Evolutionary conservation across 495 filamentous ascomycete genomes (phyloP), one percentile per base, ranked within the genome.

Genomic region (Penicillium manginii): DNA sequence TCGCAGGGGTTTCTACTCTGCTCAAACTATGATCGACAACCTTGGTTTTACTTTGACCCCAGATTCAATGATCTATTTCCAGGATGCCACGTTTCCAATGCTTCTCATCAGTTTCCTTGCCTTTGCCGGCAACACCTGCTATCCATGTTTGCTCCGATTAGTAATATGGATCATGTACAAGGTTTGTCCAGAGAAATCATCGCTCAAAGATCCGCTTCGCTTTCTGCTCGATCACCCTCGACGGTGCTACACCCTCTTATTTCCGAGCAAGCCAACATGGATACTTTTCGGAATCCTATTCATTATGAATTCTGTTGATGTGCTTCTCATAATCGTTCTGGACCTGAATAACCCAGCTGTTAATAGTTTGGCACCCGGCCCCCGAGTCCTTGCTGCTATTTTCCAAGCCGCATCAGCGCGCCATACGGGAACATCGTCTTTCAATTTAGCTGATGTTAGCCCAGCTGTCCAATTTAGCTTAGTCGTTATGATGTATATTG

Each of bases 21-120:
- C 72, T 21, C 70, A 73, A 52, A 71, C 70, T 17, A 73, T 73
- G 68, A 32, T 69, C 0, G 48, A 67, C 50, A 76, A 77, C 88
- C 47, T 78, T 61, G 87, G 87, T 23, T 89, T 83, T 51, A 91
- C 91, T 2, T 78, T 94, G 39, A 94, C 89, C 1, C 89, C 91
- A 1, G 88, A 94, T 71, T 91, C 88, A 40, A 92, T 96, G 89
- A 81, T 86, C 51, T 87, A 86, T 0, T 93, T 96, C 67, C 83
- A 87, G 63, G 85, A 77, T 17, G 86, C 89, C 5, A 76, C 81
- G 0, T 86, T 86, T 54, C 85, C 88, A 2, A 70, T 96, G 50
- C 56, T 93, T 3, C 54, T 92, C 40, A 84, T 89, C 68, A 84
- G 77, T 17, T 89, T 91, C 58, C 80, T 96, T n/a, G 88, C 91